Evolutionary conservation across 2,329 filamentous ascomycete species (phyloP).

Genomic region (Salinomyces thailandicus): DNA sequence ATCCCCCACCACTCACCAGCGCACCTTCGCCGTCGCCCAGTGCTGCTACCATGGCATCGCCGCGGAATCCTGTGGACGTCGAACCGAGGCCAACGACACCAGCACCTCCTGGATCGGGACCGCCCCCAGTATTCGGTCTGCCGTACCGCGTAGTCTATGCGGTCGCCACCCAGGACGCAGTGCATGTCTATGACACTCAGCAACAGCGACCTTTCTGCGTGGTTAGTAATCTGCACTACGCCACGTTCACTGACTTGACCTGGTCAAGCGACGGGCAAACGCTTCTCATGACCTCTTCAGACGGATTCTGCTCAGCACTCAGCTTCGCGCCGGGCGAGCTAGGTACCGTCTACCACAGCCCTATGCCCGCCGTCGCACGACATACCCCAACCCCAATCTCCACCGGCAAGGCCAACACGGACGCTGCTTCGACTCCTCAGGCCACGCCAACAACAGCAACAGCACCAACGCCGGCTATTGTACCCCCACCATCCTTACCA

Average conservation of each 20-base stretch:
- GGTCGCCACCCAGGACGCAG: constrained; percentile 90
- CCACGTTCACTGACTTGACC: constrained; percentile 90
- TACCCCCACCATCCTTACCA: constrained; percentile 5
- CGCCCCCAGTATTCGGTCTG: constrained; percentile 61
- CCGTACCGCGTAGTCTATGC: constrained; percentile 94
- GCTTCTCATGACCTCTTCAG: constrained; percentile 90
- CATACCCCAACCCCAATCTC: constrained; percentile 32
- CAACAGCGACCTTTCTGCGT: constrained; percentile 88
- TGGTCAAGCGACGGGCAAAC: constrained; percentile 76
- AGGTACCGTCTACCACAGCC: constrained; percentile 67
- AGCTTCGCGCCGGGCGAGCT: constrained; percentile 77
- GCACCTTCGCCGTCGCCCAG: constrained; percentile 40
- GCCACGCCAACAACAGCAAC: constrained; percentile 21
- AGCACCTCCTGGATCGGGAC: constrained; percentile 32
- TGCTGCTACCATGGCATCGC: constrained; percentile 45
- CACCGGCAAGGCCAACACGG: constrained; percentile 26
- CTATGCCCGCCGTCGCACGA: constrained; percentile 29
- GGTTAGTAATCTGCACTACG: constrained; percentile 93
- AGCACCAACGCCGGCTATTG: constrained; percentile 7
- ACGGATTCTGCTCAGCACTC: constrained; percentile 90
- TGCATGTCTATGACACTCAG: constrained; percentile 92
- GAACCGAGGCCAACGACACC: constrained; percentile 45
- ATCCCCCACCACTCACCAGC: constrained; percentile 61
- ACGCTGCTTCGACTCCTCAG: constrained; percentile 31
- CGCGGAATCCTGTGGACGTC: constrained; percentile 39